Evolutionary conservation across 179 eudicot genomes (phyloP), one percentile per base, ranked within the genome.

Genomic region (Camellia oleifera): DNA sequence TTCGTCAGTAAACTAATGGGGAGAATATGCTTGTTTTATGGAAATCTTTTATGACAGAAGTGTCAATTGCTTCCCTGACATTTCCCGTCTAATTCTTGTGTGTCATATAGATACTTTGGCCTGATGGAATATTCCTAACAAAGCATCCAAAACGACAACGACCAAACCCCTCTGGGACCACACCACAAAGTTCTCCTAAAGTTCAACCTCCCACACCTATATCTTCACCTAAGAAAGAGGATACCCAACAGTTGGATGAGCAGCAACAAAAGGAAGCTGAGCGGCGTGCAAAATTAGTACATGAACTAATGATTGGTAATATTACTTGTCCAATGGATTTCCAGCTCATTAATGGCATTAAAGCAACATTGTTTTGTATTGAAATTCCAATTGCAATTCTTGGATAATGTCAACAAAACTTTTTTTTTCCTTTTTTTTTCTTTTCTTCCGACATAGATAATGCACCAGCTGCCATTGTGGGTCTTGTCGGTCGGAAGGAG

Each of bases 91-190:
- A 58, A 76, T 81, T 69, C 60, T 18, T 74, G 65, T 68, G 23
- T 14, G 73, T 20, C 60, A 9, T 23, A 60, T 83, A 94, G 99
- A 91, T 94, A 82, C 97, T 94, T 82, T 96, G 99, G 99, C 99
- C 99, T 75, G 97, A 96, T 88, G 98, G 99, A 61, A 92, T 94
- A 82, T 96, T 96, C 85, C 79, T 96, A 74, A 94, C 99, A 76
- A 96, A 96, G 87, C 99, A 94, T 88, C 98, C 96, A 53, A 94
- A 83, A 60, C 83, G 92, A 69, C 88, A 86, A 75, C 83, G 63
- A 76, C 91, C 97, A 32, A 84, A 83, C 69, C 32, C 82, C 46
- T 78, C 90, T 42, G 81, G 80, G 68, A 82, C 80, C 78, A 86
- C 89, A 67, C 81, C 91, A 40, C 81, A 75, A 44, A 77, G 76